Conservation (phyloP, 2,329 filamentous ascomycete species). For the Coniochaeta sp. region DNA sequence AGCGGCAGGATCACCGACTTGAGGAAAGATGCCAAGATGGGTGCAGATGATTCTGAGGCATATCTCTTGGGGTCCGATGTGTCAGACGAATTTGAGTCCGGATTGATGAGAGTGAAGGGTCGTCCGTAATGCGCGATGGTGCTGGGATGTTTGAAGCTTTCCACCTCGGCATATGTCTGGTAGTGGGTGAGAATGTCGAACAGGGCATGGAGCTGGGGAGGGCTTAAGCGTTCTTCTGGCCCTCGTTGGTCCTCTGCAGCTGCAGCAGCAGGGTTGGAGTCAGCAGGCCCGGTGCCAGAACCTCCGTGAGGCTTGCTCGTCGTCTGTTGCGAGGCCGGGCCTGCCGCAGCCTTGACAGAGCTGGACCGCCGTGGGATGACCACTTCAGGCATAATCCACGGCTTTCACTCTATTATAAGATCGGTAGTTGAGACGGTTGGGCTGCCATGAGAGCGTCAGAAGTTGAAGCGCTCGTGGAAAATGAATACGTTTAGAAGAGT, state of each 20-base stretch:
- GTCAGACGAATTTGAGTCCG: slow-evolving; percentile 11
- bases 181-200: slow-evolving; percentile 55
- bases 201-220: slow-evolving; percentile 44
- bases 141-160: slow-evolving; percentile 59
- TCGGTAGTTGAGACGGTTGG: no score
- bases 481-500: no score
- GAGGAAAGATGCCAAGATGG: slow-evolving; percentile 62
- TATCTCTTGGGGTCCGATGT: slow-evolving; percentile 12
- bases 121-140: slow-evolving; percentile 63
- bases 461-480: no score
- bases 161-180: slow-evolving; percentile 61
- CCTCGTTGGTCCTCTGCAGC: neutral
- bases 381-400: neutral
- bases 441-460: no score
- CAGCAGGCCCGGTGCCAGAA: neutral
- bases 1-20: slow-evolving; percentile 57
- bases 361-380: neutral
- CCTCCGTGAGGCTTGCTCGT: neutral
- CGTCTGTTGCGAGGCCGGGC: neutral
- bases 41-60: slow-evolving; percentile 41
- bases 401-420: no score
- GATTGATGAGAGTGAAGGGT: slow-evolving; percentile 53
- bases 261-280: neutral
- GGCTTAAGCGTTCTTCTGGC: neutral
- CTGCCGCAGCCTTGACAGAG: neutral